phyloP scores from a whole-genome alignment of 2,329 filamentous ascomycete species.

The Aspergillus fructus region DNA sequence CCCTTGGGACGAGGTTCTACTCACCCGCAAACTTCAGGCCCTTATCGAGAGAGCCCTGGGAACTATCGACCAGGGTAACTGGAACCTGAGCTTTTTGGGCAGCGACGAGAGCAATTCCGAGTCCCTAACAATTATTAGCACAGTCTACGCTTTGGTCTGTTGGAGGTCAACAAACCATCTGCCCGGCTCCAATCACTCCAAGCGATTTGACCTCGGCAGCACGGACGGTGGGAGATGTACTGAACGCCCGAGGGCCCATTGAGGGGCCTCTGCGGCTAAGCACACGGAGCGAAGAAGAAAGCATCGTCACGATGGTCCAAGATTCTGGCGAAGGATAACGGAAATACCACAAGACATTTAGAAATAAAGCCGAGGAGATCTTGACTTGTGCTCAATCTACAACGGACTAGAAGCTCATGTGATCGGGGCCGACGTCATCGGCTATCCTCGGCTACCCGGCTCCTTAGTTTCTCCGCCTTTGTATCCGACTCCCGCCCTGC shows the following conservation, averaged over 20 bases:
- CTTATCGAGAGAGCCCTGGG: slow-evolving; percentile 81
- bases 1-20: slow-evolving; percentile 16
- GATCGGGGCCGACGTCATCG: slow-evolving; percentile 28
- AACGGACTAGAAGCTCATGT: slow-evolving; percentile 12
- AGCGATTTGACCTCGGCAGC: slow-evolving; percentile 77
- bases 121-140: slow-evolving; percentile 58
- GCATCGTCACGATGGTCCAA: slow-evolving; percentile 25
- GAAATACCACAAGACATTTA: not conserved
- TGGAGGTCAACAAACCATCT: slow-evolving; percentile 70
- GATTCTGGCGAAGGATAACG: not conserved
- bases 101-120: slow-evolving; percentile 94
- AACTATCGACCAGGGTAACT: slow-evolving; percentile 82
- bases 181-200: slow-evolving; percentile 89
- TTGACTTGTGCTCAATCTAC: not conserved
- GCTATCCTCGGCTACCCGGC: slow-evolving; percentile 30
- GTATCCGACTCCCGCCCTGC: slow-evolving; percentile 3
- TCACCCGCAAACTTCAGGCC: slow-evolving; percentile 83
- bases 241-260: slow-evolving; percentile 60
- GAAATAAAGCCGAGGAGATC: not conserved
- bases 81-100: slow-evolving; percentile 79
- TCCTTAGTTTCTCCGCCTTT: slow-evolving; percentile 13
- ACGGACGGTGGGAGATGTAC: slow-evolving; percentile 62
- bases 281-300: slow-evolving; percentile 35
- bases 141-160: not conserved
- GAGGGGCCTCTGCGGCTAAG: slow-evolving; percentile 33